These are phyloP conservation scores for Cavenderia fasciculata DNA, from an alignment of 78 protist genomes.

Conservation along the genomic window DNA sequence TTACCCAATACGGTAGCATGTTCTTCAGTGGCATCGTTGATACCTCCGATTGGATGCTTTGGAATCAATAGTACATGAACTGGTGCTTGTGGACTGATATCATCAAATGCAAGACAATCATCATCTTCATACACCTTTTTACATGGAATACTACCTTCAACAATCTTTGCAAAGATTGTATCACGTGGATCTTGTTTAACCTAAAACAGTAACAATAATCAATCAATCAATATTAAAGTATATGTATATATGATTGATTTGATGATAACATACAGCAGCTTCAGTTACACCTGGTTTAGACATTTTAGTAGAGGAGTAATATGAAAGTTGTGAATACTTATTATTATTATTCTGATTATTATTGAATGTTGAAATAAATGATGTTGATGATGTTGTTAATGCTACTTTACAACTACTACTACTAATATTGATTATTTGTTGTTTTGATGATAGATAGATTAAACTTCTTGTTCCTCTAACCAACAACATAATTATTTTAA, in stretches of 20 bases:
- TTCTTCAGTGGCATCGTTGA: slow-evolving; percentile 19
- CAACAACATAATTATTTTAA: too few species aligned
- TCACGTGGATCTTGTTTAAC: slow-evolving; percentile 23
- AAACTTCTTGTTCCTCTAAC: too few species aligned
- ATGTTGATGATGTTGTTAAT: not conserved
- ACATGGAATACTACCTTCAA: slow-evolving; percentile 49
- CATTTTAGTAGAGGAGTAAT: slow-evolving; percentile 34
- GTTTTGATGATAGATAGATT: too few species aligned
- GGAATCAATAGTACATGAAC: slow-evolving; percentile 46
- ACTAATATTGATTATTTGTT: too few species aligned
- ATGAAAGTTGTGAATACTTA: not conserved
- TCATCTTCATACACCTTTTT: slow-evolving; percentile 69
- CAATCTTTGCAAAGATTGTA: slow-evolving; percentile 72
- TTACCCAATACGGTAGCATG: slow-evolving; percentile 26
- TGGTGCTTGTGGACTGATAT: slow-evolving; percentile 63
- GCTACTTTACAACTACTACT: too few species aligned
- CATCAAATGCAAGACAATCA: slow-evolving; percentile 54
- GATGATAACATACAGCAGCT: slow-evolving; percentile 40
- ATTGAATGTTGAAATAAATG: not conserved
- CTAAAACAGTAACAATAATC: not conserved
- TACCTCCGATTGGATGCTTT: slow-evolving; percentile 50
- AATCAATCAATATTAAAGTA: not conserved
- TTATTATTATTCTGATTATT: not conserved
- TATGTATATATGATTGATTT: too few species aligned
- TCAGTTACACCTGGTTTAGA: slow-evolving; percentile 67